Base-by-base conservation (phyloP, 768 basidiomycete genomes). In the Russula compacta region DNA sequence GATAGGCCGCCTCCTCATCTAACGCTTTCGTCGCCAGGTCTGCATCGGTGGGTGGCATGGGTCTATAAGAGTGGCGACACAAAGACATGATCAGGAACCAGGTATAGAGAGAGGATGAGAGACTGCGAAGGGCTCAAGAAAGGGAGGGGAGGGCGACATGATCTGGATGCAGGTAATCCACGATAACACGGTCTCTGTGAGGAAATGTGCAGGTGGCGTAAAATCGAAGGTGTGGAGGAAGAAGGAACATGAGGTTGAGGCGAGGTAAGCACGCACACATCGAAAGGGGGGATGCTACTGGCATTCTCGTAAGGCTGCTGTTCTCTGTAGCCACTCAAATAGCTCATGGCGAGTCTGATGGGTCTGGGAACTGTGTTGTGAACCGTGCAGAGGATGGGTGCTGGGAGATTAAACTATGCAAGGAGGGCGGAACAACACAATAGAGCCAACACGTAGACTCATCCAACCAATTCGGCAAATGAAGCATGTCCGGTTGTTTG, bases 1-100 rank as follows among this genome's bases (percentile, higher is more conserved):
- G 85, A 69, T 83, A 85, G 64, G 64, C 76, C 40, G 80, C 76
- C 74, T 92, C 90, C 63, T 92, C 89, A 49, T 75, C 72, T 67
- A 92, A 76, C 12, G 85, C 77, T 70, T 88, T 83, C 36, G 81
- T 83, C 50, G 88, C 88, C 6, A 89, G 75, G 66, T 89, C 86
- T 48, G 84, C 83, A 65, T 89, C 88, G 58, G 79, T 82, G 40
- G 86, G 85, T 60, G 79, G 73, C 77, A 81, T 83, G 36, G 70
- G 73, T 53, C 76, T 75, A 61, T 85, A 79, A 67, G 84, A 81
- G 64, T 80, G 79, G 72, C 75, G 81, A 75, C 85, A 88, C 85
- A 86, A 85, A 68, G 58, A 65, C 56, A 55, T 52, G 21, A 38
- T 64, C 36, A 60, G 58, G 21, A 47, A 10, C 24, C 33, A 53